Percentiles rank a stretch among this genome's conserved stretches.
Evolutionary conservation across 768 basidiomycete genomes (phyloP).

Genomic region (Phylloporus sp.): DNA sequence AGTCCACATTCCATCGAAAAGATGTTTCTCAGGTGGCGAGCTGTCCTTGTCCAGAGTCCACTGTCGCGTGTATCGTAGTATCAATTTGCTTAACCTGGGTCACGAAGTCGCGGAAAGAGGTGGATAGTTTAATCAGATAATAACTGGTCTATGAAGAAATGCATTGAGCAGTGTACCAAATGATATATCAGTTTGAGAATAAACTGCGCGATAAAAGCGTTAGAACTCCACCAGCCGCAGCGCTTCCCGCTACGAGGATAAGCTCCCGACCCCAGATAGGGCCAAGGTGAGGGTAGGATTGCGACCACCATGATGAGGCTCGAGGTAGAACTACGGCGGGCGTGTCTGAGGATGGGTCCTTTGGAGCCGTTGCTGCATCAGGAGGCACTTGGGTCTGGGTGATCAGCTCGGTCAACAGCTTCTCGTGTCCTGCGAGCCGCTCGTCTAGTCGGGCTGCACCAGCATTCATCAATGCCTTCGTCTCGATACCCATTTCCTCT

Average conservation of each 20-base stretch:
- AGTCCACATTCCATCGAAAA: not conserved
- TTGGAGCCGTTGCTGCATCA: not conserved
- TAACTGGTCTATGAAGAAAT: not conserved
- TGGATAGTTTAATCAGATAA: not conserved
- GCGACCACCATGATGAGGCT: slow-evolving; percentile 10
- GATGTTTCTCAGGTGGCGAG: not conserved
- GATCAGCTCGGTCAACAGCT: slow-evolving; percentile 28
- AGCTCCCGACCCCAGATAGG: slow-evolving; percentile 19
- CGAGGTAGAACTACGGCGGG: not conserved
- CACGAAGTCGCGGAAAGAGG: slow-evolving; percentile 5
- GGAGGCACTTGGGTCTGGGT: slow-evolving; percentile 8
- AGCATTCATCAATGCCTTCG: slow-evolving; percentile 40
- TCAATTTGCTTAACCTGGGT: slow-evolving; percentile 3
- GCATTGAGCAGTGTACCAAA: not conserved
- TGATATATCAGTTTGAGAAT: slow-evolving; percentile 13
- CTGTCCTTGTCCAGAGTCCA: slow-evolving; percentile 19
- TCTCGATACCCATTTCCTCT: slow-evolving; percentile 43
- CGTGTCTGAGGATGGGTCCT: slow-evolving; percentile 4
- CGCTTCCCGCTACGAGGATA: slow-evolving; percentile 27
- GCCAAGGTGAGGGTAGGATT: slow-evolving; percentile 8
- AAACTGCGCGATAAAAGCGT: slow-evolving; percentile 20
- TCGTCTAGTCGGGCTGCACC: slow-evolving; percentile 45
- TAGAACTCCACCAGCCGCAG: slow-evolving; percentile 25
- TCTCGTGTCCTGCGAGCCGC: slow-evolving; percentile 47
- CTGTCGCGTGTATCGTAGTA: slow-evolving; percentile 28